Evolutionary conservation across 2,329 filamentous ascomycete genomes (phyloP).

Genomic region (Pseudocercospora cruenta): DNA sequence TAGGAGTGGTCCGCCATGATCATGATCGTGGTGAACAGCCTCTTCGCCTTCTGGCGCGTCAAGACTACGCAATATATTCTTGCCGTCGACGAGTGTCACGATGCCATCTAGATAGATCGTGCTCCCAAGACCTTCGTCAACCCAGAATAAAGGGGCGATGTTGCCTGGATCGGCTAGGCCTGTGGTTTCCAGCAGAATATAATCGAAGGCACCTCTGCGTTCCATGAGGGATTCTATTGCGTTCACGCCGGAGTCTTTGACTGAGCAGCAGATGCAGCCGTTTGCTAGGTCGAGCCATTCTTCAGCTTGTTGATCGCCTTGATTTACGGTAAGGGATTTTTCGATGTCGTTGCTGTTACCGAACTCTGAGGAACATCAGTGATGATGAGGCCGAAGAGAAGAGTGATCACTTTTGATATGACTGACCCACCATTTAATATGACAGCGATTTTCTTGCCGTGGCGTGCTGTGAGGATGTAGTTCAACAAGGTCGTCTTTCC

Average conservation of each 20-base stretch:
- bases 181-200: constrained; percentile 95
- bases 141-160: constrained; percentile 94
- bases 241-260: constrained; percentile 93
- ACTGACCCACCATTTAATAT: constrained; percentile 78
- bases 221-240: constrained; percentile 97
- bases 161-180: constrained; percentile 95
- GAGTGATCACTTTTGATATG: not conserved
- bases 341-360: constrained; percentile 79
- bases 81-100: constrained; percentile 92
- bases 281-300: constrained; percentile 97
- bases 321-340: constrained; percentile 88
- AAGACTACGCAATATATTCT: constrained; percentile 81
- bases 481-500: constrained; percentile 96
- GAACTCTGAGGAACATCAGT: constrained; percentile 37
- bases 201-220: constrained; percentile 90
- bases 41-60: constrained; percentile 62
- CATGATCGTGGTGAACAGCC: constrained; percentile 47
- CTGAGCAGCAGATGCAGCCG: constrained; percentile 95
- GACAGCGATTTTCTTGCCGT: constrained; percentile 97
- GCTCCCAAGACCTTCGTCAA: constrained; percentile 92
- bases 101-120: constrained; percentile 97
- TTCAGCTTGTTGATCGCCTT: constrained; percentile 73
- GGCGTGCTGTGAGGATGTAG: constrained; percentile 90
- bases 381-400: not conserved
- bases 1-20: constrained; percentile 66